phyloP scores from a whole-genome alignment of 2,329 filamentous ascomycete genomes.

The Cercospora sesami region DNA sequence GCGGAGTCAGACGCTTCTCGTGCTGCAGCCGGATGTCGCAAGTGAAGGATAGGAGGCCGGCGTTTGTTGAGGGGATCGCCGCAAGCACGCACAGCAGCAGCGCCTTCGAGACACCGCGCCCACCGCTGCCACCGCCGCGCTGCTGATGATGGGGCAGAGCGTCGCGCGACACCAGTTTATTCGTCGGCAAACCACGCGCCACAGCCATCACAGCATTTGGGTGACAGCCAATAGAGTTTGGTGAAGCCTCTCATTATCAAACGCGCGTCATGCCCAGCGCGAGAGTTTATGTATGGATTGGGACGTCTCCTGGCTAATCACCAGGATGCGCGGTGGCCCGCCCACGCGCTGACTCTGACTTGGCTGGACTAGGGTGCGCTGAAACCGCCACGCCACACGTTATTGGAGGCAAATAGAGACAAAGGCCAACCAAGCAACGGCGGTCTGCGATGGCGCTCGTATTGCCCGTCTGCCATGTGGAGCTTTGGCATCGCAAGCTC shows the following conservation, averaged over 20 bases:
- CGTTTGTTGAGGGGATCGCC: background rate
- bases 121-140: background rate
- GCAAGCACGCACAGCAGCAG: background rate
- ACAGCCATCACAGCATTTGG: slow-evolving; percentile 1
- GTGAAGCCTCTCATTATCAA: no score
- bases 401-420: slow-evolving; percentile 2
- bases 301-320: slow-evolving; percentile 5
- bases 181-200: background rate
- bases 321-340: background rate
- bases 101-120: background rate
- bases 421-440: slow-evolving; percentile 7
- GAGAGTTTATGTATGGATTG: slow-evolving; percentile 3
- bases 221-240: background rate
- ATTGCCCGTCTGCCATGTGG: slow-evolving; percentile 4
- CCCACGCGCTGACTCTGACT: slow-evolving; percentile 6
- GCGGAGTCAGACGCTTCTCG: background rate
- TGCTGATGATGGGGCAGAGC: background rate
- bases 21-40: background rate
- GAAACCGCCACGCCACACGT: slow-evolving; percentile 11
- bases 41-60: background rate
- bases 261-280: background rate
- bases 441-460: slow-evolving; percentile 1
- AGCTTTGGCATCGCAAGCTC: slow-evolving; percentile 8
- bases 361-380: background rate
- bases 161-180: background rate